Base-by-base conservation (phyloP, 2,329 filamentous ascomycete species). In the Pyrenochaeta sp. region DNA sequence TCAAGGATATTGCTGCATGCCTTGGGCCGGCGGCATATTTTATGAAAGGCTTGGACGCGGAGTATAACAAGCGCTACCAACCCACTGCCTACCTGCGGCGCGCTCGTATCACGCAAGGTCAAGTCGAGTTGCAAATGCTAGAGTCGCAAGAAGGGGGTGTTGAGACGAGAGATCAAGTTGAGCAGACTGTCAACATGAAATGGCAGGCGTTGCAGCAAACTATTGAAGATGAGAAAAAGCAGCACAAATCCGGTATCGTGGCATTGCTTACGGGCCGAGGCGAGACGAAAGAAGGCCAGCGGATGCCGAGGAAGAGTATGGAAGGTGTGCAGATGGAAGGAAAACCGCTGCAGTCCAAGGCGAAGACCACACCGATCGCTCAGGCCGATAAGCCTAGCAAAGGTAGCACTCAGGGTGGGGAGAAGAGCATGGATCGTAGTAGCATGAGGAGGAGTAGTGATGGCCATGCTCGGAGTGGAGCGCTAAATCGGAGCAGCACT, bases 1-100 rank as follows among this genome's bases (percentile, higher is more conserved):
- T 90, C 28, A 91, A 91, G 72, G 84, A 88, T 50, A 80, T 90
- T 5, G 82, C 87, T 0, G 89, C 88, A 5, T 56, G 89, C 1
- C 71, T 88, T 1, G 86, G 87, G 0, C 86, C 87, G 0, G 65
- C 87, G 2, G 87, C 86, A 0, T 91, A 88, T 65, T 83, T 85
- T 0, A 80, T 89, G 61, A 89, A 90, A 68, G 89, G 89, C 0
- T 71, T 89, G 0, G 82, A 86, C 32, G 89, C 88, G 64, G 85
- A 91, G 69, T 74, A 82, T 1, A 79, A 83, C 59, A 83, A 87
- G 36, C 75, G 79, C 9, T 81, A 81, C 54, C 83, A 84, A 59
- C 86, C 87, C 0, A 79, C 82, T 1, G 79, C 79, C 24, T 83
- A 83, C 54, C 77, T 90, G 13, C 82, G 87, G 0, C 81, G 82